Base-by-base conservation (phyloP, 352 stramenopile genomes). In the Phytopythium oedochilum region DNA sequence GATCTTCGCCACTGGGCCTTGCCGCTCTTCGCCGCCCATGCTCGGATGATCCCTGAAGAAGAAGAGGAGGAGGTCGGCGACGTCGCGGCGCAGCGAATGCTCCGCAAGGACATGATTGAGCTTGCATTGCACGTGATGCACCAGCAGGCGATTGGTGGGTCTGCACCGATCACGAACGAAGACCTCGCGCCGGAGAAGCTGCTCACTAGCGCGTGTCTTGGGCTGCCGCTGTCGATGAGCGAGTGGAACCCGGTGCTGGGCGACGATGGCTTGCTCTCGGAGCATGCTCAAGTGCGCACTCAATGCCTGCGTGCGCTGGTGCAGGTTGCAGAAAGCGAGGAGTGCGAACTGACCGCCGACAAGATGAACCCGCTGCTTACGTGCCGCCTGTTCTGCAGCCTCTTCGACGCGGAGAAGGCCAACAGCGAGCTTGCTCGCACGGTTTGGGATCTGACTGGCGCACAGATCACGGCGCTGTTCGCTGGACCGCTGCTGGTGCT, bases 51-150 rank as follows among this genome's bases (percentile, higher is more conserved):
- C 46, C 78, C 80, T 11, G 79, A 92, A 26, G 86, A 96, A 36
- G 86, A 96, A 20, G 86, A 96, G 31, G 83, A 94, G 57, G 86
- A 96, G 61, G 73, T 94, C n/a, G 86, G 84, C 9, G 86, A 96
- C 53, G 75, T 90, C 5, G 75, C 70, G 1, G 61, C 86, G 0
- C 86, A 96, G 62, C 75, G 82, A 2, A 50, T 92, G 44, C 64
- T 96, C 7, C 86, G 84, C 11, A 65, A 73, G 47, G 71, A 86
- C 20, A 93, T 96, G 80, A 47, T 96, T 39, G 75, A 89, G 25
- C 61, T 93, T 17, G 70, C 68, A 50, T 64, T 96, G 11, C 52
- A 80, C 51, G 46, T 93, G 53, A 64, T 96, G 14, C 68, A 68
- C 0, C 74, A 89, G 31, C 71, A 83, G n/a, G 67, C 71, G 18